phyloP scores from a whole-genome alignment of 129 eudicot species.

The Erigeron canadensis region DNA sequence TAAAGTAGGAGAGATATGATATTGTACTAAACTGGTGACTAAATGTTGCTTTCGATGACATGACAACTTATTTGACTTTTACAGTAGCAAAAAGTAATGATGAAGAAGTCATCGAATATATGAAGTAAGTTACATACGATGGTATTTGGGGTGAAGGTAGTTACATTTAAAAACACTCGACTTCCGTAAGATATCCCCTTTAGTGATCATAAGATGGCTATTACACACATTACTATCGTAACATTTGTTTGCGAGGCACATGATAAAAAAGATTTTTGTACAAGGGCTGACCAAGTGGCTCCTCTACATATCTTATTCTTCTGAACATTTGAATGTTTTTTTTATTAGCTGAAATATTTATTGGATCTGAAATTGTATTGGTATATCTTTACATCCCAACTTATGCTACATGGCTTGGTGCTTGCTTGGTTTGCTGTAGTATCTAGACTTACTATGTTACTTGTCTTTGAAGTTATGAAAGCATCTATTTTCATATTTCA shows the following conservation, averaged over 20 bases:
- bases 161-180: too few relatives aligned
- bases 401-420: constrained; percentile 7
- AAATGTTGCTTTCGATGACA: too few relatives aligned
- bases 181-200: not conserved
- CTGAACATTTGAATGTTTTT: not conserved
- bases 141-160: too few relatives aligned
- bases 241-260: not conserved
- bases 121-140: too few relatives aligned
- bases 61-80: too few relatives aligned
- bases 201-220: not conserved
- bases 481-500: constrained; percentile 31
- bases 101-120: too few relatives aligned
- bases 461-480: constrained; percentile 6
- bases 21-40: too few relatives aligned
- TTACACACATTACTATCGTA: not conserved
- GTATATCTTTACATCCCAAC: not conserved
- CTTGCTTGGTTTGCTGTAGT: not conserved
- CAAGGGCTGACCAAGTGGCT: not conserved
- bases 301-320: not conserved
- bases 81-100: too few relatives aligned
- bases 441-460: not conserved
- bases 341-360: constrained; percentile 2
- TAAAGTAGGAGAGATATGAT: too few relatives aligned
- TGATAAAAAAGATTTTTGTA: not conserved
- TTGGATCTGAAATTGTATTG: not conserved